Base-by-base conservation (phyloP, 2,329 filamentous ascomycete species). In the Elsinoe fawcettii region DNA sequence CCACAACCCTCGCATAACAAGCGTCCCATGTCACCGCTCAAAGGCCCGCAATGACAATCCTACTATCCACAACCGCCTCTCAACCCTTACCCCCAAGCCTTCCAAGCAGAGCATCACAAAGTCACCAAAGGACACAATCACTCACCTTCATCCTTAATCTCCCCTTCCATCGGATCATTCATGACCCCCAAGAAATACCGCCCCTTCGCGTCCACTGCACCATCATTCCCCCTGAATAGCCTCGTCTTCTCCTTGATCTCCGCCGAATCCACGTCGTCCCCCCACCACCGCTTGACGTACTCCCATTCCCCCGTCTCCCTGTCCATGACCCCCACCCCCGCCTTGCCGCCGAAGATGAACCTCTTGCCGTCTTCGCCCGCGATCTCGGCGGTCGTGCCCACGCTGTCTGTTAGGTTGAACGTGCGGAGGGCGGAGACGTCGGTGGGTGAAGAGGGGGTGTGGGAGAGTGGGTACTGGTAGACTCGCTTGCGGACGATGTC, bases 121-220 rank as follows among this genome's bases (percentile, higher is more conserved):
- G n/a, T n/a, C n/a, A n/a, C 5, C 20, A 34, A 36, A 34, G 7
- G 16, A 12, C 30, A n/a, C n/a, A n/a, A n/a, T 27, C 34, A 39
- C 54, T 34, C 30, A 56, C 54, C 54, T 56, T 47, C 39, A 12
- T 46, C 37, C 54, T 56, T 46, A n/a, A 49, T 36, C 23, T 56
- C 54, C 16, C 27, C 54, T 14, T 56, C 54, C 23, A 49, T 22
- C 6, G 88, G 86, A 66, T 95, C 89, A 61, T 89, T 93, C 88
- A 96, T 95, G 61, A 82, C 82, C 6, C 90, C 89, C 5, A 90
- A 77, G 87, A 89, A 95, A 73, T 92, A 93, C 32, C 89, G 78
- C 30, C 91, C 90, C 61, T 84, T 79, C 23, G 83, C 84, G 67
- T 96, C 90, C 54, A 88, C 83, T 4, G 84, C 86, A 47, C 90